Evolutionary conservation across 2,329 filamentous ascomycete species (phyloP).

Genomic region (Intubia oerlemansii): DNA sequence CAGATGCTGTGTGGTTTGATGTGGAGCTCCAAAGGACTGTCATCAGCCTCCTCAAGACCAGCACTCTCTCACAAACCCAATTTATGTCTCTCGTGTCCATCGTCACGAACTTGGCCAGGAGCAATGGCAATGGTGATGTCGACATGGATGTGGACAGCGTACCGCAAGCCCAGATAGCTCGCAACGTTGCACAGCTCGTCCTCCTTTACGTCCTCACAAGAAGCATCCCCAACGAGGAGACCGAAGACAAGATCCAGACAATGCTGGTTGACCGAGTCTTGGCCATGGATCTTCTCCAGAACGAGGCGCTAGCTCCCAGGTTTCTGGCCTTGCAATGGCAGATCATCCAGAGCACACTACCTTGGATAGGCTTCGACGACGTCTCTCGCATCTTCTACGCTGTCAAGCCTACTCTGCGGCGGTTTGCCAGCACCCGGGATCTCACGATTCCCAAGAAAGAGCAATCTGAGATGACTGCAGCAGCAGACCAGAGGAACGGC

Average conservation of each 20-base stretch:
- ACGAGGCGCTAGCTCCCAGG: not conserved
- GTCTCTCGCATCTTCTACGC: conserved; percentile 10
- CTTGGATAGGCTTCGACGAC: conserved; percentile 10
- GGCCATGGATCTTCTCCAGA: conserved; percentile 1
- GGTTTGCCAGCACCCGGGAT: not conserved
- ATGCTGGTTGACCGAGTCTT: conserved; percentile 17
- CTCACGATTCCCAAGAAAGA: no score
- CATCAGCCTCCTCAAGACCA: no score
- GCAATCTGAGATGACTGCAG: no score
- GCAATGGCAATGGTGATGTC: no score
- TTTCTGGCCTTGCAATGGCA: conserved; percentile 8
- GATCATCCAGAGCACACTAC: conserved; percentile 11
- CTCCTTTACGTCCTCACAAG: conserved; percentile 21
- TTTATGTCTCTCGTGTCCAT: no score
- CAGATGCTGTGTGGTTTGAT: conserved; percentile 11
- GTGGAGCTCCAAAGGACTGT: no score
- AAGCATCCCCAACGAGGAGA: conserved; percentile 20
- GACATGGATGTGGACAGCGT: no score
- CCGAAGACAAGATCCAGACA: conserved; percentile 19
- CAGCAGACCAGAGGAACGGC: conserved; percentile 5
- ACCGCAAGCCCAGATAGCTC: no score
- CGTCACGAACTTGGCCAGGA: no score
- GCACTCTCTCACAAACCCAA: no score
- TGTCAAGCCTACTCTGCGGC: conserved; percentile 1
- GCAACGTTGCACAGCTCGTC: conserved; percentile 15